Base-by-base conservation (phyloP, 2,329 filamentous ascomycete genomes). In the Cercospora zeae-maydis region DNA sequence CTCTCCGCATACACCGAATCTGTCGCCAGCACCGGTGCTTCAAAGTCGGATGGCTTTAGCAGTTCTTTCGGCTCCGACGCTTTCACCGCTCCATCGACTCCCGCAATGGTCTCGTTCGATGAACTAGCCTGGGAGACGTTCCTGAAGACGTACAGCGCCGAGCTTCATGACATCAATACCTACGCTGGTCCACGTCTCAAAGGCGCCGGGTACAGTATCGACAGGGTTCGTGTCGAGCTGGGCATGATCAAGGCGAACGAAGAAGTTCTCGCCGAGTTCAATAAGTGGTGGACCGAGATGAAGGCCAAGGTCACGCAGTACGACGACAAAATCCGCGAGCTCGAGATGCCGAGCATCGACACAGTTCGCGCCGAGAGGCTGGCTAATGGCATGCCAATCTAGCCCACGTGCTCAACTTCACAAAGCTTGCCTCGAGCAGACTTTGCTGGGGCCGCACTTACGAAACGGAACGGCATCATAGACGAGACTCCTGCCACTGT, bases 161-260 rank as follows among this genome's bases (percentile, higher is more conserved):
- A 76, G 65, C 62, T 75, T 21, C 52, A 60, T 16, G 74, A 78
- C 52, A 66, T 80, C 39, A 76, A 76, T 62, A 73, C 73, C 34
- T 36, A 57, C 59, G 72, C 75, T n/a, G 69, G 80, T 33, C 74
- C 77, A 3, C 78, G 79, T 58, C 75, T 82, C 60, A 77, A 77
- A 34, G 80, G 81, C 62, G 67, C 67, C 30, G 69, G 66, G 14
- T 63, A 69, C 47, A 69, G 62, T 13, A 66, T 74, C 56, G 71
- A 74, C 55, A 69, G 66, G 45, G 47, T 69, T 51, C 65, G 67
- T 45, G 58, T 65, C 14, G 72, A 74, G 66, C 63, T 63, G 13
- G 58, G 58, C 13, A 31, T 55, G 37, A 63, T 67, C 21, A 61
- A 62, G 31, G 58, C 67, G 42, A 57, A 65, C 45, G 63, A 67